A percentile compares a stretch with the other conserved stretches of the same genome.
phyloP scores from a whole-genome alignment of 2,329 filamentous ascomycete species.

The Diaporthe velutina region DNA sequence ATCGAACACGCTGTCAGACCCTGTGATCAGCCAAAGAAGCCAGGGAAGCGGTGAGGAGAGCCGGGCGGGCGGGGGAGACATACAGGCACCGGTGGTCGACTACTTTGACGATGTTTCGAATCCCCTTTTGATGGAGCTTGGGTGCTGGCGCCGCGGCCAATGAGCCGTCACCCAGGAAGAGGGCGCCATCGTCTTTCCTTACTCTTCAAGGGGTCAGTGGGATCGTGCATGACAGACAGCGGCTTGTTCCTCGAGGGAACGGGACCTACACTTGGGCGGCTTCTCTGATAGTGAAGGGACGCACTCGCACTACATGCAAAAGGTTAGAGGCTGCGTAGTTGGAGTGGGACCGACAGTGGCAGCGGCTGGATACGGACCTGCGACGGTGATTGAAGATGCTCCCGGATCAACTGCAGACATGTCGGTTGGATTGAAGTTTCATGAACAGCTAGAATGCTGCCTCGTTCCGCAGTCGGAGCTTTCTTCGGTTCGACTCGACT shows the following conservation, averaged over 20 bases:
- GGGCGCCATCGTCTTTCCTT: slow-evolving; percentile 82
- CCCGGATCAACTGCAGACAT: slow-evolving; percentile 57
- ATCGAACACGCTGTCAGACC: slow-evolving; percentile 83
- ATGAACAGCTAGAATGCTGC: slow-evolving; percentile 30
- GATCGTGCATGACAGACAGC: background rate
- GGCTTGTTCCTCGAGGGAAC: background rate
- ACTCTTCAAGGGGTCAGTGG: slow-evolving; percentile 56
- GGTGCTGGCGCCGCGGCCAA: slow-evolving; percentile 88
- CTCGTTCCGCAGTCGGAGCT: background rate
- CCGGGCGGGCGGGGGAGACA: slow-evolving; percentile 52
- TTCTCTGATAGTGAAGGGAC: slow-evolving; percentile 87
- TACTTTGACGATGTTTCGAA: slow-evolving; percentile 94
- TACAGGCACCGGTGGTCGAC: slow-evolving; percentile 97
- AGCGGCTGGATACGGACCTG: slow-evolving; percentile 56
- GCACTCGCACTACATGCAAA: slow-evolving; percentile 69
- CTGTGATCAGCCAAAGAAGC: slow-evolving; percentile 42
- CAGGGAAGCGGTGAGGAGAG: background rate
- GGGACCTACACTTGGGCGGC: slow-evolving; percentile 83
- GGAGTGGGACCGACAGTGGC: background rate
- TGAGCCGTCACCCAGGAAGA: slow-evolving; percentile 97
- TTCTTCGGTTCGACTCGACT: slow-evolving; percentile 10
- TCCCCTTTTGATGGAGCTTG: slow-evolving; percentile 86
- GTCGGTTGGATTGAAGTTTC: slow-evolving; percentile 32
- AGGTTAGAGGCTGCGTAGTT: slow-evolving; percentile 45
- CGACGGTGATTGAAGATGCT: slow-evolving; percentile 71